phyloP scores from a whole-genome alignment of 2,329 filamentous ascomycete species.

The Neopestalotiopsis rosae region DNA sequence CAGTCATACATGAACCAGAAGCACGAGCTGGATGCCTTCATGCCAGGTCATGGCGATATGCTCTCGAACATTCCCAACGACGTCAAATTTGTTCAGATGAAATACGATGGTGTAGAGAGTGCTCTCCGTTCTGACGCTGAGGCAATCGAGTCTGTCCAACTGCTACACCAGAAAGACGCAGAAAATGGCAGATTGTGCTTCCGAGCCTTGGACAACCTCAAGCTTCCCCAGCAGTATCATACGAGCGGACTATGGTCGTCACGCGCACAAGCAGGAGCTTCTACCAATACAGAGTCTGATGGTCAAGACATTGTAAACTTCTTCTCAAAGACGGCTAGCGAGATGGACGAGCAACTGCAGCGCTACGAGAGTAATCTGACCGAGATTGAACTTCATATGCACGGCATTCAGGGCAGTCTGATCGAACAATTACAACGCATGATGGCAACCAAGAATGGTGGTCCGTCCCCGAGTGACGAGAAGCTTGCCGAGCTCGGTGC shows the following conservation, averaged over 20 bases:
- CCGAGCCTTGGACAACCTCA: slow-evolving; percentile 52
- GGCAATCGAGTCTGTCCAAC: slow-evolving; percentile 47
- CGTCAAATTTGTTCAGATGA: slow-evolving; percentile 49
- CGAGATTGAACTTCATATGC: slow-evolving; percentile 70
- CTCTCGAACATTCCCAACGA: slow-evolving; percentile 54
- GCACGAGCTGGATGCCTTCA: slow-evolving; percentile 74
- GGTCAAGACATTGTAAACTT: slow-evolving; percentile 67
- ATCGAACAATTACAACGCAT: slow-evolving; percentile 64
- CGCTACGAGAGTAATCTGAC: slow-evolving; percentile 63
- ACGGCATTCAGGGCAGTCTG: slow-evolving; percentile 65
- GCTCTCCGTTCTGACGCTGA: slow-evolving; percentile 47
- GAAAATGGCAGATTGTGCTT: slow-evolving; percentile 49
- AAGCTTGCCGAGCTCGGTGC: slow-evolving; percentile 57
- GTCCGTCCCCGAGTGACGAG: slow-evolving; percentile 48
- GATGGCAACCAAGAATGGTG: slow-evolving; percentile 46
- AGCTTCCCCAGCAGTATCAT: slow-evolving; percentile 56
- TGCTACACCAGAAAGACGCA: slow-evolving; percentile 46
- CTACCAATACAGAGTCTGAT: slow-evolving; percentile 50
- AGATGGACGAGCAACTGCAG: slow-evolving; percentile 62
- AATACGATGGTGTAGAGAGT: slow-evolving; percentile 48
- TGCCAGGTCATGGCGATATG: slow-evolving; percentile 61
- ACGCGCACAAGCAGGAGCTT: slow-evolving; percentile 44
- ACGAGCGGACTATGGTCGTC: slow-evolving; percentile 49
- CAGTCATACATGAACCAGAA: slow-evolving; percentile 79
- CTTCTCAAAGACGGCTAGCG: slow-evolving; percentile 67